Percentiles rank a stretch among this genome's conserved stretches.
phyloP scores from a whole-genome alignment of 805 yeast species.

The Kodamaea hsintzibuensis region DNA sequence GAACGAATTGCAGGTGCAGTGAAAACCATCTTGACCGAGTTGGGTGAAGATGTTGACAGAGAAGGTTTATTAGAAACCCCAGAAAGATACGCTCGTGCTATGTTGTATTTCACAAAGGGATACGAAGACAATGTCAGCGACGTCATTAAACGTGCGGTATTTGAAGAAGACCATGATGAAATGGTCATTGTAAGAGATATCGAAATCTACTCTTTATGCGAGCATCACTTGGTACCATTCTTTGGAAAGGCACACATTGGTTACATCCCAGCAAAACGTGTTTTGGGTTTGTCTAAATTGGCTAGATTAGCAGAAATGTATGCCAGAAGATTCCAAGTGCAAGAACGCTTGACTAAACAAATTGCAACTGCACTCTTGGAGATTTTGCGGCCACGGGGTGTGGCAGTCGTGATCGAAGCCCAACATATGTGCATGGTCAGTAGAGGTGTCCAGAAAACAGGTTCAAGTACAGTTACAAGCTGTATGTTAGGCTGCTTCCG shows the following conservation, averaged over 20 bases:
- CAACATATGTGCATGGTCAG: conserved; percentile 99
- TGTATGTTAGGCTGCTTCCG: conserved; percentile 98
- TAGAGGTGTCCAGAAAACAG: conserved; percentile 95
- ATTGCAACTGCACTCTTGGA: conserved; percentile 95
- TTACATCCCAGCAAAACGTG: conserved; percentile 94
- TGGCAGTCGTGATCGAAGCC: conserved; percentile 97
- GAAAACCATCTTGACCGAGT: conserved; percentile 67
- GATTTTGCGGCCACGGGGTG: conserved; percentile 91
- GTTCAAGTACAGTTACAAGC: conserved; percentile 89
- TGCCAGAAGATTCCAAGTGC: conserved; percentile 94
- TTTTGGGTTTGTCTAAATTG: conserved; percentile 86
- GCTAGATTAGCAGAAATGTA: conserved; percentile 98
- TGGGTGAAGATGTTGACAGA: conserved; percentile 88
- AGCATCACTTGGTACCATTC: conserved; percentile 97
- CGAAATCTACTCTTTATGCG: conserved; percentile 89
- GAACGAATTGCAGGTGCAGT: conserved; percentile 84
- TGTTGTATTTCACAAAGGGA: conserved; percentile 94
- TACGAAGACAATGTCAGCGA: conserved; percentile 92
- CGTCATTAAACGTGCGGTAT: conserved; percentile 91
- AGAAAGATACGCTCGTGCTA: conserved; percentile 92
- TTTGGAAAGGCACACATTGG: conserved; percentile 97
- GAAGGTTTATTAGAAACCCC: conserved; percentile 95
- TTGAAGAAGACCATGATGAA: conserved; percentile 98
- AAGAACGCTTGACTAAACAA: conserved; percentile 94
- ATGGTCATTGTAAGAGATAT: conserved; percentile 98